Evolutionary conservation across 331 rosid species (phyloP).

Genomic region (Telfairia occidentalis): DNA sequence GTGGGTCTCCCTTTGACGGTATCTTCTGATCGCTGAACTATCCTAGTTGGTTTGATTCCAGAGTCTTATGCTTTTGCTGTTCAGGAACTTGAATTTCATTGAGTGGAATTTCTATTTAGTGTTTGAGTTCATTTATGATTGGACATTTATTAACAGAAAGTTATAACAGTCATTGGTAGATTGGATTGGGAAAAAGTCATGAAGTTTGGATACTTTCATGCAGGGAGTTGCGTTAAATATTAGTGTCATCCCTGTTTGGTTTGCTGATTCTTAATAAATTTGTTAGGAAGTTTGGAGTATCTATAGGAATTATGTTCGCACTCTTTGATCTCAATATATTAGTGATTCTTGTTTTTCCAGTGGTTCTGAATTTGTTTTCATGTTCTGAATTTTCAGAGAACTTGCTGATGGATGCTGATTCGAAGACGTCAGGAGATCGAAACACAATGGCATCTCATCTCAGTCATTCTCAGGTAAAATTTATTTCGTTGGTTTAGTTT

Average conservation of each 20-base stretch:
- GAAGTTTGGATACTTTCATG: too few relatives aligned
- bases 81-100: background rate
- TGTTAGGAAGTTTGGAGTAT: background rate
- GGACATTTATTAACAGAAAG: background rate
- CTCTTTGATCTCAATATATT: background rate
- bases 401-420: slow-evolving; percentile 24
- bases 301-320: background rate
- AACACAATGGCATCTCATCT: slow-evolving; percentile 47
- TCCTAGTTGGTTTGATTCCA: background rate
- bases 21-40: slow-evolving; percentile 9
- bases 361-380: background rate
- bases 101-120: background rate
- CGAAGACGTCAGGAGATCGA: slow-evolving; percentile 31
- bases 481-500: background rate
- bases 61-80: background rate
- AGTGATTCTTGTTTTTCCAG: background rate
- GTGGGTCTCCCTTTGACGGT: slow-evolving; percentile 67
- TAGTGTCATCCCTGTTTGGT: background rate
- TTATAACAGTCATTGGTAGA: background rate
- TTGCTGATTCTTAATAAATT: background rate
- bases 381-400: slow-evolving; percentile 33
- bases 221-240: background rate
- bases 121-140: background rate
- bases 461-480: slow-evolving; percentile 41
- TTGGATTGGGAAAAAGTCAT: background rate